Base-by-base conservation (phyloP, 1,284 basidiomycete genomes). In the Malassezia equina region DNA sequence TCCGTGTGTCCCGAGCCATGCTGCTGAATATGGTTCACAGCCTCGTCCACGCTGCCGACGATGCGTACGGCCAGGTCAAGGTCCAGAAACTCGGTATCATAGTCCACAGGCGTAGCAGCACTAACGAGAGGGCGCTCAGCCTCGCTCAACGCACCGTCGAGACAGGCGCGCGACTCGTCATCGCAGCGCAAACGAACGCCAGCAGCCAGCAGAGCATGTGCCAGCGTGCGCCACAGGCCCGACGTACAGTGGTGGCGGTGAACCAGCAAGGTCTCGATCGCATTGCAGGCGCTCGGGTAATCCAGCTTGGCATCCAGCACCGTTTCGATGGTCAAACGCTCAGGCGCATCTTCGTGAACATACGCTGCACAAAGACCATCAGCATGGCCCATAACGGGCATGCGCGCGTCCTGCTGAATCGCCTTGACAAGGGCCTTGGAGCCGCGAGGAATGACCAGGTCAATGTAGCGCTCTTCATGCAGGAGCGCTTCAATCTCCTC, bases 321-420 rank as follows among this genome's bases (percentile, higher is more conserved):
- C 7, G 95, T 81, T 13, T 88, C 80, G 31, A 86, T 77, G 0
- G 90, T 87, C 75, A 90, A 94, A 44, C 82, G 80, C 40, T 79
- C 66, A 63, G 86, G 81, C 0, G 91, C 93, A 32, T 81, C 80
- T 62, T 86, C 82, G 75, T 99, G 93, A 3, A 98, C 77, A 75
- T 86, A 96, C 1, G 91, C 83, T 5, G 84, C 81, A 75, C 93
- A 98, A 8, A 96, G 78, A 0, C 93, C 93, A 75, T 98, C 93
- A 4, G 94, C 93, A 71, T 99, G 94, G 1, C 94, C 94, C 90
- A 98, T 95, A 42, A 99, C 94, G 1, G 94, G 86, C 61, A 99
- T 96, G 52, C 86, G 81, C 0, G 93, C 94, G 60, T 80, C 83
- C 58, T 88, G 85, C 75, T 96, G 88, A 55, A 99, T 95, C 71